These are phyloP conservation scores for Fusarium torulosum DNA, from an alignment of 2,329 filamentous ascomycete species.

Conservation along the genomic window DNA sequence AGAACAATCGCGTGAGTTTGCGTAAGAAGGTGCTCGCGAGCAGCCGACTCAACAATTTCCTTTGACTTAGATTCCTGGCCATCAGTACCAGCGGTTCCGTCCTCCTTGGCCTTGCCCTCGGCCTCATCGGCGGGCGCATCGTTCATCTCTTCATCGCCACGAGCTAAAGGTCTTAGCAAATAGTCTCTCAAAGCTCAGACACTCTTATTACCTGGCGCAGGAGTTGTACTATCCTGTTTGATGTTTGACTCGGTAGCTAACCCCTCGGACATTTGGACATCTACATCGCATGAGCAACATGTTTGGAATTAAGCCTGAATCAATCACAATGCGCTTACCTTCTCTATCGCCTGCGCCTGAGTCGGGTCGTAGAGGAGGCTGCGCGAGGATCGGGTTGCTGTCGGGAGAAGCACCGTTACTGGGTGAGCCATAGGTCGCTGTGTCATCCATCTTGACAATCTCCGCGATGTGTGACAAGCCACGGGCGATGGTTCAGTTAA, in stretches of 20 bases:
- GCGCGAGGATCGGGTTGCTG: conserved; percentile 68
- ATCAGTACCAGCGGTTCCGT: conserved; percentile 62
- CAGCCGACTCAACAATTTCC: conserved; percentile 83
- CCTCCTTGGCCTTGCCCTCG: conserved; percentile 63
- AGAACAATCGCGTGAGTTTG: conserved; percentile 97
- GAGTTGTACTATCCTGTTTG: conserved; percentile 72
- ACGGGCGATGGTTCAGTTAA: conserved; percentile 23
- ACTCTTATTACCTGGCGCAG: conserved; percentile 66
- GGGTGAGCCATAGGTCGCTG: conserved; percentile 69
- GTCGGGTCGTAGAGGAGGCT: conserved; percentile 65
- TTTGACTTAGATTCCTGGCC: conserved; percentile 77
- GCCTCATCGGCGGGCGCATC: conserved; percentile 68
- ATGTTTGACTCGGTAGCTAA: conserved; percentile 61
- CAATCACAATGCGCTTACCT: conserved; percentile 55
- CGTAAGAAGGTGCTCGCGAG: conserved; percentile 89
- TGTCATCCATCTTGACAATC: conserved; percentile 67
- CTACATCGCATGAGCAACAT: conserved; percentile 54
- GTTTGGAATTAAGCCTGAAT: neutral
- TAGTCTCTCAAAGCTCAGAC: conserved; percentile 73
- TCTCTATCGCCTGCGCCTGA: conserved; percentile 56
- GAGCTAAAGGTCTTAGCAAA: conserved; percentile 65
- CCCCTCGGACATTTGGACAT: conserved; percentile 73
- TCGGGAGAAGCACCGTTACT: conserved; percentile 67
- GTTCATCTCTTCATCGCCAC: conserved; percentile 85
- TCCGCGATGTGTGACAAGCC: conserved; percentile 27